Evolutionary conservation across 768 basidiomycete genomes (phyloP), one percentile per base, ranked within the genome.

Genomic region (Rhodotorula babjevae): DNA sequence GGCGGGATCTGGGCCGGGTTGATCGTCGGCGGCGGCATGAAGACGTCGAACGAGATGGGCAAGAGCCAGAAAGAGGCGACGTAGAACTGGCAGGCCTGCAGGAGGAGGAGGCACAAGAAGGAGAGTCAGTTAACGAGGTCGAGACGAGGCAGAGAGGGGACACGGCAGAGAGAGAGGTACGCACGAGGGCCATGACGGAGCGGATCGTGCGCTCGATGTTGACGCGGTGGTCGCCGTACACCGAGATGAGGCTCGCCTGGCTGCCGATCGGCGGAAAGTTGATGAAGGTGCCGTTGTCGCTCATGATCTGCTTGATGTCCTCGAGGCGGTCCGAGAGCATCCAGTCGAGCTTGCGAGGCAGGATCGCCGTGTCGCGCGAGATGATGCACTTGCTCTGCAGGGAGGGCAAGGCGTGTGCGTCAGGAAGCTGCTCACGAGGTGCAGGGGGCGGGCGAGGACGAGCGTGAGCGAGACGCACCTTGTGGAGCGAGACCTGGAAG

Each of bases 261-360:
- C 91, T 91, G 31, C 95, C 95, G 47, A 97, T 87, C 47, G 91
- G 86, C 21, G 95, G 93, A 77, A 96, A 91, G 78, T 93, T 90
- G 73, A 99, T 90, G 80, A 90, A 97, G 10, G 94, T 95, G 14
- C 92, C 93, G 74, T 97, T 97, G 83, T 99, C 95, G 77, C 87
- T 88, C 93, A 96, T 97, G 79, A 93, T 87, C 10, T 88, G 85
- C 82, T 89, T 92, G 78, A 99, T 84, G 74, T 98, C 95, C 42
- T 97, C 94, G 19, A 90, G 84, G n/a, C 91, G 88, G 81, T 99
- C 92, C n/a, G 90, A 91, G 66, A 96, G 87, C 87, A 99, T 90
- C 94, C 95, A 97, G 79, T 99, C 95, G 72, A 99, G 85, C 81
- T 99, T 99, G 73, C 95, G 89, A 68, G 95, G 95, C 33, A 96